Percentiles rank a stretch among this genome's conserved stretches.
These are phyloP conservation scores for Schizopora paradoxa DNA, from an alignment of 1,284 basidiomycete species.

Conservation along the genomic window DNA sequence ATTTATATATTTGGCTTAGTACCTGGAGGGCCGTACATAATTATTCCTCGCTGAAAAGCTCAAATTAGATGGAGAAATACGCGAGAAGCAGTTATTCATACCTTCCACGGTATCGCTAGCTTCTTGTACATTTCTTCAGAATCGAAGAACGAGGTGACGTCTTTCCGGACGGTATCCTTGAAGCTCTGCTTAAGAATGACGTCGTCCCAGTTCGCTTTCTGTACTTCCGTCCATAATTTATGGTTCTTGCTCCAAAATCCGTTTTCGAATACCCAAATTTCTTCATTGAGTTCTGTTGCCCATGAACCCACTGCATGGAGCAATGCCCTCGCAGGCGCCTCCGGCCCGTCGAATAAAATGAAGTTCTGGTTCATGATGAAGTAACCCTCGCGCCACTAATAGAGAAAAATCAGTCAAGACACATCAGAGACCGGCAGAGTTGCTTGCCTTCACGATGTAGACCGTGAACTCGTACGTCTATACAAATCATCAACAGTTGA, in stretches of 20 bases:
- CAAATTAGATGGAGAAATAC: slow-evolving; percentile 1
- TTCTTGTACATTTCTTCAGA: slow-evolving; percentile 67
- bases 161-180: slow-evolving; percentile 63
- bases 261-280: slow-evolving; percentile 73
- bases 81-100: slow-evolving; percentile 22
- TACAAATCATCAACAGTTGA: background rate
- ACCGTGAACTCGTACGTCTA: slow-evolving; percentile 45
- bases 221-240: slow-evolving; percentile 60
- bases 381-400: slow-evolving; percentile 41
- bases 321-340: slow-evolving; percentile 47
- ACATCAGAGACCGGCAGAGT: background rate
- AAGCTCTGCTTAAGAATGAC: slow-evolving; percentile 70
- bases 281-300: slow-evolving; percentile 50
- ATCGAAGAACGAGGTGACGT: slow-evolving; percentile 73
- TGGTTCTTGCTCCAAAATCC: slow-evolving; percentile 63
- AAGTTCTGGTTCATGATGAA: slow-evolving; percentile 36
- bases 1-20: slow-evolving; percentile 13
- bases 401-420: background rate
- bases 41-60: slow-evolving; percentile 54
- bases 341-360: slow-evolving; percentile 56
- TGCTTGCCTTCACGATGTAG: slow-evolving; percentile 37
- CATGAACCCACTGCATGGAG: slow-evolving; percentile 50
- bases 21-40: slow-evolving; percentile 72
- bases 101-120: slow-evolving; percentile 79
- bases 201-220: slow-evolving; percentile 69